Evolutionary conservation across 441 rosid species (phyloP).

Genomic region (Euphorbia neoarborescens): DNA sequence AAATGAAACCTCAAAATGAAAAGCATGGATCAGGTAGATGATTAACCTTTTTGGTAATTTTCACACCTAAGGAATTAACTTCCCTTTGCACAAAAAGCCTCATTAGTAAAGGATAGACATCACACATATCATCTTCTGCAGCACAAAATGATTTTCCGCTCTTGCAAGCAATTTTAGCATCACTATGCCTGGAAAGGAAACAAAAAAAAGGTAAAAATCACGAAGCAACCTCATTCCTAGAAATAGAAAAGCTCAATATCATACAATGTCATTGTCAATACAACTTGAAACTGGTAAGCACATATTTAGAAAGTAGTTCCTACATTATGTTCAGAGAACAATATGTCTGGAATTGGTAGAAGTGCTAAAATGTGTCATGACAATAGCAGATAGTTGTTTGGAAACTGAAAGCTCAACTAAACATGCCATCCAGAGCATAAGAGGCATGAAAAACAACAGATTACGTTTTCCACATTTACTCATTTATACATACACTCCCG

Average conservation of each 20-base stretch:
- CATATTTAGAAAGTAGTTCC: background rate
- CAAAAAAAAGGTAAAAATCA: slow-evolving; percentile 16
- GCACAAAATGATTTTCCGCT: slow-evolving; percentile 56
- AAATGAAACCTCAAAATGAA: slow-evolving; percentile 19
- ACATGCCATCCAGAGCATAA: background rate
- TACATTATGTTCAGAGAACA: background rate
- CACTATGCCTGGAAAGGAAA: slow-evolving; percentile 55
- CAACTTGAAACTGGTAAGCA: background rate
- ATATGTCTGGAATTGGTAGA: background rate
- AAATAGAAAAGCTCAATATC: slow-evolving; percentile 4
- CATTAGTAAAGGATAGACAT: slow-evolving; percentile 86
- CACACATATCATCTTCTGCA: slow-evolving; percentile 85
- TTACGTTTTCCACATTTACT: background rate
- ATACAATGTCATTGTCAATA: slow-evolving; percentile 17
- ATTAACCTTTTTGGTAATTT: slow-evolving; percentile 81
- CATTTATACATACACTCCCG: background rate
- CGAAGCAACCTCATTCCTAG: slow-evolving; percentile 8
- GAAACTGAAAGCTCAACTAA: background rate
- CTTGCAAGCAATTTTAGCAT: slow-evolving; percentile 60
- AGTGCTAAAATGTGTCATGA: background rate
- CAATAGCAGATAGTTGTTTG: background rate
- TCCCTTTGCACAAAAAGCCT: slow-evolving; percentile 68
- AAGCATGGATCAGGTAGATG: slow-evolving; percentile 13
- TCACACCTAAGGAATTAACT: slow-evolving; percentile 64
- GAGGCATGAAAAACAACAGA: background rate